phyloP scores from a whole-genome alignment of 225 moss, liverwort and hornwort genomes.

The Marchantia polymorpha region DNA sequence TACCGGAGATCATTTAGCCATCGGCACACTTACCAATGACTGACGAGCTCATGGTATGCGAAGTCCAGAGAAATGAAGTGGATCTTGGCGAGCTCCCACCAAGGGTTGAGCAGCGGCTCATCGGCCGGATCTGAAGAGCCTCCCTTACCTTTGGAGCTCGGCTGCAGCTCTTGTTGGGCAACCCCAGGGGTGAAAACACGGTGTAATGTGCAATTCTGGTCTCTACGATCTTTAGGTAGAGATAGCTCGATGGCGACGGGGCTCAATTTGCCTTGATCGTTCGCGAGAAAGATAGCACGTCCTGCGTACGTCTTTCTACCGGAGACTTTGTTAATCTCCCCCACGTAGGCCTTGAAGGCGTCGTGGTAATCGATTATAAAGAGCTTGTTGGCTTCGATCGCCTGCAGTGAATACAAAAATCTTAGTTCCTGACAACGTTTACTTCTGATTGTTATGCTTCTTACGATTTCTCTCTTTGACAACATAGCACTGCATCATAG shows the following conservation, averaged over 20 bases:
- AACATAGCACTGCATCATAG: no score
- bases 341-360: conserved; percentile 35
- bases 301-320: conserved; percentile 29
- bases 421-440: no score
- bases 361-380: conserved; percentile 39
- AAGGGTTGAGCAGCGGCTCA: conserved; percentile 1
- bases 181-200: conserved; percentile 21
- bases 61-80: conserved; percentile 28
- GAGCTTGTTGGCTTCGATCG: conserved; percentile 39
- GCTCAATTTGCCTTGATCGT: conserved; percentile 13
- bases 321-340: conserved; percentile 19
- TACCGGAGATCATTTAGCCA: no score
- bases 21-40: conserved; percentile 25
- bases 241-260: conserved; percentile 42
- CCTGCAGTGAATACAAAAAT: conserved; percentile 13
- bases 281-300: conserved; percentile 34
- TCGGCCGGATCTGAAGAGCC: no score
- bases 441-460: no score
- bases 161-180: not conserved
- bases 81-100: conserved; percentile 39
- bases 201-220: not conserved
- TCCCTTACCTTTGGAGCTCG: not conserved
- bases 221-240: conserved; percentile 24
- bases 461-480: no score
- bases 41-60: conserved; percentile 31